Base-by-base conservation (phyloP, 345 rosid species). In the Punica granatum region DNA sequence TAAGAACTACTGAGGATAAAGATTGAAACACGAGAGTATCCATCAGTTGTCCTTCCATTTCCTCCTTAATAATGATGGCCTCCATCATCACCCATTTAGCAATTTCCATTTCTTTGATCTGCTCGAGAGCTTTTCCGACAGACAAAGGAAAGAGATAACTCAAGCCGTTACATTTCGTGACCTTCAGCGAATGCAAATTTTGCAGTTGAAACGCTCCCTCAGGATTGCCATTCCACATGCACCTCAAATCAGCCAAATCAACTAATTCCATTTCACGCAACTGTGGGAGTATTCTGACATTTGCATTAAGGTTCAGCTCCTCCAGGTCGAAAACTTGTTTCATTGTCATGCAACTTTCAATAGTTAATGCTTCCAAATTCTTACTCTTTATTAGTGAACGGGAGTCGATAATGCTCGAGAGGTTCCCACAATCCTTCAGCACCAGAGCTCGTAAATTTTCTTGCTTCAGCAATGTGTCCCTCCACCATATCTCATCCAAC, bases 251-350 rank as follows among this genome's bases (percentile, higher is more conserved):
- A 12, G 63, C 19, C 0, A 67, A 67, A n/a, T 53, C 35, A 53
- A 0, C 6, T 0, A 67, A 54, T 0, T 12, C 19, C 32, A 53
- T 32, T 4, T 16, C 16, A 28, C 18, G 15, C 49, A 67, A 36
- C n/a, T 4, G 70, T 1, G 63, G 28, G 0, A 67, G 63, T 0
- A 67, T 15, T 23, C 23, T 0, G 7, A 0, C 25, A 26, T 67
- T 3, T 0, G 21, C 23, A 0, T 1, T 0, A 0, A 31, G 0
- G 4, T 0, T 28, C 0, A 15, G 0, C 0, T 31, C 70, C 30
- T 35, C 63, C 34, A 53, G 33, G 16, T 54, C 2, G 0, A 53
- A 67, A 49, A 67, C 0, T 34, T 53, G 13, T 25, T 0, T 15
- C 6, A 67, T 16, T 0, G 28, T 11, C 0, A 3, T 10, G 37